Evolutionary conservation across 1,139 yeast genomes (phyloP), one percentile per base, ranked within the genome.

Genomic region (Ashbya aceris): DNA sequence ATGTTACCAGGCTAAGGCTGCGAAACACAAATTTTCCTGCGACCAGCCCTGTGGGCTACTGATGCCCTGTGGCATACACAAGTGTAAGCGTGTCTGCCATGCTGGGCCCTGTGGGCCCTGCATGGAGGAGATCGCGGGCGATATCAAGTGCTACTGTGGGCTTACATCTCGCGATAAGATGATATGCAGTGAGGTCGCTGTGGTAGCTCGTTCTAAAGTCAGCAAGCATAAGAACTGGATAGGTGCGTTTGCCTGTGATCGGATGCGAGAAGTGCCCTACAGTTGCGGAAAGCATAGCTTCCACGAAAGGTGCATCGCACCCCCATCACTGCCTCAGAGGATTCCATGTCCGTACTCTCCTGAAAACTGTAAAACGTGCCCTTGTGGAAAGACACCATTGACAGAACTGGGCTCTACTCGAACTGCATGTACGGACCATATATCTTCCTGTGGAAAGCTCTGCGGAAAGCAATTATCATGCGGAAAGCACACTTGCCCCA

Each of bases 81-180:
- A 57, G 31, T 86, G 95, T 61, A 51, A 61, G 2, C 62, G 65
- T 34, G 52, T 47, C 7, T 83, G 94, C 53, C 96, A 87, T 61
- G 60, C 68, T 14, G 96, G 95, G 0, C 68, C 83, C 27, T 87
- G 96, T 66, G 95, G 95, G 0, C 68, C 70, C 7, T 87, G 96
- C 60, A 61, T 65, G 8, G 69, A 66, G 43, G 52, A 54, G 8
- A 58, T 75, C 2, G 58, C 57, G 8, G 30, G 33, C 4, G 32
- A 38, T 8, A 71, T 74, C 2, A 61, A 54, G 17, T 87, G 96
- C 59, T 87, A 83, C 56, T 87, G 96, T 66, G 95, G 96, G 0
- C 29, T 41, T 10, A 69, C 72, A 36, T 65, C 71, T 4, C 53
- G 55, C 4, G 55, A 70, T 27, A 50, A 60, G 5, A 61, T 80